Percentiles rank a stretch among this genome's conserved stretches.
Conservation (phyloP, 2,329 filamentous ascomycete genomes). For the Fusarium marasasianum region DNA sequence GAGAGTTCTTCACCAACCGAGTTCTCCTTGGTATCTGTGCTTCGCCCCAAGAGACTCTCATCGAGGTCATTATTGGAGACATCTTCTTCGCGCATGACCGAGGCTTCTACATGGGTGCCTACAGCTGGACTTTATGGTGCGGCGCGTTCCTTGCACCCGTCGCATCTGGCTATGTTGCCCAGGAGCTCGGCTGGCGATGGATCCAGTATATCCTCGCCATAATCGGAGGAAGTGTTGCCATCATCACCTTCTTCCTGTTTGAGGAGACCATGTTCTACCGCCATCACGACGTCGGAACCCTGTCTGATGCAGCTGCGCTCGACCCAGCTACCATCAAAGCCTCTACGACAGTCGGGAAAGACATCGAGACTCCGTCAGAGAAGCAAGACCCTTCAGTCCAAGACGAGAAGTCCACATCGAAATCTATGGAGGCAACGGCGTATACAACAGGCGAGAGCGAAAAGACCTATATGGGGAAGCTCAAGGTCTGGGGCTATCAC, state of each 20-base stretch:
- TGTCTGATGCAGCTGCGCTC: neutral
- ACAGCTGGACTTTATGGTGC: slow-evolving; percentile 40
- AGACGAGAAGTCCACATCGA: neutral
- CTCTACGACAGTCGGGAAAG: neutral
- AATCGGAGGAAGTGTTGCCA: slow-evolving; percentile 13
- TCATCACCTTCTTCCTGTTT: slow-evolving; percentile 36
- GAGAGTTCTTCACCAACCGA: slow-evolving; percentile 39
- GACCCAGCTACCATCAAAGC: neutral
- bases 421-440: neutral
- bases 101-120: slow-evolving; percentile 40
- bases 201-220: slow-evolving; percentile 38
- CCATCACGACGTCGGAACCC: neutral
- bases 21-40: slow-evolving; percentile 36
- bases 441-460: neutral
- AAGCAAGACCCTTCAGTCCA: neutral
- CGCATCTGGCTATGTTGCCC: slow-evolving; percentile 36
- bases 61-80: neutral
- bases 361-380: neutral
- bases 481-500: slow-evolving; percentile 33
- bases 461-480: slow-evolving; percentile 23
- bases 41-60: slow-evolving; percentile 36
- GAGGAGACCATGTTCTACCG: slow-evolving; percentile 41
- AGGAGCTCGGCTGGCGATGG: slow-evolving; percentile 34
- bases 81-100: slow-evolving; percentile 33
- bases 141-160: slow-evolving; percentile 39